Percentiles rank a stretch among this genome's conserved stretches.
Evolutionary conservation across 306 rosid genomes (phyloP).

Genomic region (Nissolia schottii): DNA sequence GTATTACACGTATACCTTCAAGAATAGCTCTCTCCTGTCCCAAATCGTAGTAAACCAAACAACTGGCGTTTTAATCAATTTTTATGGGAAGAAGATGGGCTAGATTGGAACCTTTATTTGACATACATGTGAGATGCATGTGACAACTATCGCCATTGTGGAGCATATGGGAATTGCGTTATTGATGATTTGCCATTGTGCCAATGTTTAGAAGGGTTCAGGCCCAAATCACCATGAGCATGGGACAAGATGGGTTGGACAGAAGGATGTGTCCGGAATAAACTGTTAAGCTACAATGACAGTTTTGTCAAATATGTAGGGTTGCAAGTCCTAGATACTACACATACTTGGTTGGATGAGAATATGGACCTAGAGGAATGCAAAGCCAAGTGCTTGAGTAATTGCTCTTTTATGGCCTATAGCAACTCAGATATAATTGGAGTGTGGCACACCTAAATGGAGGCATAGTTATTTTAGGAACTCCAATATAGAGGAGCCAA

Average conservation of each 20-base stretch:
- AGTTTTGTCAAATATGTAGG: too few species aligned
- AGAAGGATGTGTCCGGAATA: slow-evolving; percentile 9
- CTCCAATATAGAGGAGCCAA: too few species aligned
- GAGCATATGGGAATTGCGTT: slow-evolving; percentile 10
- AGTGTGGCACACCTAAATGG: too few species aligned
- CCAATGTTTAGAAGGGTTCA: slow-evolving; percentile 18
- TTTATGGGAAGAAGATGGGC: not conserved
- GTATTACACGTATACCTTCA: not conserved
- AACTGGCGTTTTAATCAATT: not conserved
- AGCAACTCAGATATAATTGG: slow-evolving; percentile 24
- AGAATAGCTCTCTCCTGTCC: not conserved
- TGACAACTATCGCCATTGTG: not conserved
- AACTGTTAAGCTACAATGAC: not conserved
- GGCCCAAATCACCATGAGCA: not conserved
- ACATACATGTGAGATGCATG: too few species aligned
- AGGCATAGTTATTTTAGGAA: too few species aligned
- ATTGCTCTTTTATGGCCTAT: slow-evolving; percentile 25
- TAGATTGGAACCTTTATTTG: not conserved
- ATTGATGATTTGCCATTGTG: slow-evolving; percentile 2
- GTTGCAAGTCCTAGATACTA: slow-evolving; percentile 30
- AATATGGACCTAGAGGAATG: not conserved
- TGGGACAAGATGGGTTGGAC: slow-evolving; percentile 7
- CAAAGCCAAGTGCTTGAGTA: slow-evolving; percentile 7
- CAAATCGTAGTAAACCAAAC: slow-evolving; percentile 2
- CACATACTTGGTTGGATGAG: not conserved